Conservation (phyloP, 306 rosid species). For the Sophora flavescens region DNA sequence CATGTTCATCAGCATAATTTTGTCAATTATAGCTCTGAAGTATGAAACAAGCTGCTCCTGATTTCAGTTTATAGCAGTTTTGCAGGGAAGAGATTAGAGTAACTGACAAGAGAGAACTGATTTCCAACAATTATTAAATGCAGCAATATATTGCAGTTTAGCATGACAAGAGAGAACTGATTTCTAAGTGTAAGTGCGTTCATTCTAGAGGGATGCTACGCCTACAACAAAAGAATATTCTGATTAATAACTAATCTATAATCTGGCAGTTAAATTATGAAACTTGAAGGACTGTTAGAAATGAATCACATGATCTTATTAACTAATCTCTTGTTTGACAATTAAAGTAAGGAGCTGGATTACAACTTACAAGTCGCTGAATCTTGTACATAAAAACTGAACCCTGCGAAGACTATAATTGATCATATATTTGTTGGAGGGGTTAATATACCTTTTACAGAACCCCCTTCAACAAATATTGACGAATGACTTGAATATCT, state of each 20-base stretch:
- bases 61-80: not conserved
- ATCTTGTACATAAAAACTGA: slow-evolving; percentile 36
- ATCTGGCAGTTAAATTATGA: not conserved
- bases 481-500: slow-evolving; percentile 43
- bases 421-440: slow-evolving; percentile 46
- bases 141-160: not conserved
- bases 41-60: not conserved
- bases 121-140: not conserved
- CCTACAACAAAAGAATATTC: slow-evolving; percentile 27
- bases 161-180: not conserved
- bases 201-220: no score
- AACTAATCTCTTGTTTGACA: slow-evolving; percentile 35
- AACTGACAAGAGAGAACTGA: slow-evolving; percentile 10
- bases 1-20: not conserved
- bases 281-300: not conserved
- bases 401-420: slow-evolving; percentile 40
- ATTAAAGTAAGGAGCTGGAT: slow-evolving; percentile 36
- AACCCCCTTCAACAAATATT: slow-evolving; percentile 53
- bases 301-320: slow-evolving; percentile 36
- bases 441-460: slow-evolving; percentile 51
- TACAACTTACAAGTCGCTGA: slow-evolving; percentile 36
- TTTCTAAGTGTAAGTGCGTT: no score
- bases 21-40: not conserved
- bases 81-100: slow-evolving; percentile 6
- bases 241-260: slow-evolving; percentile 24